Base-by-base conservation (phyloP, 78 protist species). In the Polysphondylium violaceum region DNA sequence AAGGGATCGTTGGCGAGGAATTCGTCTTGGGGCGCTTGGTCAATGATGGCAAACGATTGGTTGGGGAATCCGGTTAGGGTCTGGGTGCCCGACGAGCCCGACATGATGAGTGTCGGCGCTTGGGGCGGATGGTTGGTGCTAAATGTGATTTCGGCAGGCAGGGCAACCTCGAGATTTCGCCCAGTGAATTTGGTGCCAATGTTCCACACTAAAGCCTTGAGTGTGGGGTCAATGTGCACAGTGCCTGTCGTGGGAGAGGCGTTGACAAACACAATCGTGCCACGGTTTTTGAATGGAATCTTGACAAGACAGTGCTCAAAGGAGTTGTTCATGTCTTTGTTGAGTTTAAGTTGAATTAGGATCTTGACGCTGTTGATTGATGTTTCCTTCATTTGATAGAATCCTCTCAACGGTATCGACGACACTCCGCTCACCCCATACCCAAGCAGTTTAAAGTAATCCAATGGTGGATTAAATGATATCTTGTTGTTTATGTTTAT, bases 361-460 rank as follows among this genome's bases (percentile, higher is more conserved):
- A 88, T 50, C 43, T 61, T 73, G 12, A 73, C 75, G 14, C 51
- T 14, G 4, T 40, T 58, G 2, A n/a, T 4, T 0, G 74, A 36
- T 3, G 68, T 76, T 53, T 69, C 88, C 50, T 71, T 68, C 93
- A 74, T 73, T 72, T 88, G 93, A 71, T 73, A 88, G 58, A 88
- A 88, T 0, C 87, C 93, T 23, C 93, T 8, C 19, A 88, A 4
- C 16, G 93, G 93, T 3, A 88, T 23, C 7, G 41, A 38, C 75
- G 56, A 71, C 3, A 68, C 58, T 23, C 75, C 85, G 1, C 65
- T 12, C 0, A 88, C 76, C 35, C 88, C 56, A 50, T 88, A 88
- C 1, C 40, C 21, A 17, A 69, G 17, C 3, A 88, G 25, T n/a
- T 59, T 41, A 12, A 88, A 74, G 23, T 44, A 71, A 27, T 75